phyloP scores from a whole-genome alignment of 768 basidiomycete species.

The Termitomyces bulborhizus region DNA sequence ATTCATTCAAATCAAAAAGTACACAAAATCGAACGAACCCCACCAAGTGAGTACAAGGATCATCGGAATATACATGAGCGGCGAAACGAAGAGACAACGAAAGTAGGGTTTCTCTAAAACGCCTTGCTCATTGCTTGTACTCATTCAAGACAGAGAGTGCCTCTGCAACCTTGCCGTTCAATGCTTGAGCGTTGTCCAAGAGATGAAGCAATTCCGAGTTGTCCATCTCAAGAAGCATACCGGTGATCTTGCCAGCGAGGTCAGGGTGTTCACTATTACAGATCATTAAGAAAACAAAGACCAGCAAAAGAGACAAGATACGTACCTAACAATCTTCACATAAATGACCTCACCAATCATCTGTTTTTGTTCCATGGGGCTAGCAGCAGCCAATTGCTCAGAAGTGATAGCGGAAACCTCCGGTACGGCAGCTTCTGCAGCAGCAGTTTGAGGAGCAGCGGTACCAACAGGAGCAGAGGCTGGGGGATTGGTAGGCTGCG shows the following conservation, averaged over 20 bases:
- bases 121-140: slow-evolving; percentile 36
- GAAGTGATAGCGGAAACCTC: slow-evolving; percentile 40
- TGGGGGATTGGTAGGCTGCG: slow-evolving; percentile 33
- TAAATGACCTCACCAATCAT: slow-evolving; percentile 97
- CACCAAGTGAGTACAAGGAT: slow-evolving; percentile 20
- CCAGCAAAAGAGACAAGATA: slow-evolving; percentile 14
- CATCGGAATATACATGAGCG: slow-evolving; percentile 18
- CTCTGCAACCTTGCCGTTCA: slow-evolving; percentile 88
- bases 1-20: slow-evolving; percentile 4
- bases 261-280: slow-evolving; percentile 71
- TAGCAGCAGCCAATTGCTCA: slow-evolving; percentile 50
- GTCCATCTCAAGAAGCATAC: slow-evolving; percentile 99
- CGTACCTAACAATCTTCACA: slow-evolving; percentile 80
- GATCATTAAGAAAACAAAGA: slow-evolving; percentile 7
- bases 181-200: slow-evolving; percentile 73
- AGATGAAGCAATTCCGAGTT: slow-evolving; percentile 89
- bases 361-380: slow-evolving; percentile 93
- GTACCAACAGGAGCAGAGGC: slow-evolving; percentile 34
- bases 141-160: slow-evolving; percentile 86
- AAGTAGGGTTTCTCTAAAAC: neutral
- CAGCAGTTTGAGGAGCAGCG: slow-evolving; percentile 27
- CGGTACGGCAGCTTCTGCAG: slow-evolving; percentile 34
- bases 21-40: slow-evolving; percentile 26
- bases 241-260: slow-evolving; percentile 96
- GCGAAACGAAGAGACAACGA: slow-evolving; percentile 31